A percentile compares a stretch with the other conserved stretches of the same genome.
These are phyloP conservation scores for Polytrichum commune DNA, from an alignment of 225 moss, liverwort and hornwort species.

Conservation along the genomic window DNA sequence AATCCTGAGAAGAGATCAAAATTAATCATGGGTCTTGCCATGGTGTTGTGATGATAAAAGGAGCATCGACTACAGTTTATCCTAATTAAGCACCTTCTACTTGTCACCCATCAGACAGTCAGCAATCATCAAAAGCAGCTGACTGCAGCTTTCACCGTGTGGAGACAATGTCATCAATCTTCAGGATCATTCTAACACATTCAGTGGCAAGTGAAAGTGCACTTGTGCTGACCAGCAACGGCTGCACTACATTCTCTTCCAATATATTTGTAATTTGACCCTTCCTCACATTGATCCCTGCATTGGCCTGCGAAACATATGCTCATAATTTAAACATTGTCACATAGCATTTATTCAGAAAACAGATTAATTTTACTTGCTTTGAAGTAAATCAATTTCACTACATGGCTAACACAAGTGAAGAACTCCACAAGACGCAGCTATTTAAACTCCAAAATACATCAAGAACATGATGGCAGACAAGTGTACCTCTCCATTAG, in stretches of 20 bases:
- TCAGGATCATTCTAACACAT: conserved; percentile 97
- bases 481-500: conserved; percentile 79
- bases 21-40: neutral
- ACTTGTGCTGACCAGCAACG: conserved; percentile 92
- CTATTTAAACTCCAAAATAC: neutral
- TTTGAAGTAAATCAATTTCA: too few species aligned
- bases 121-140: neutral
- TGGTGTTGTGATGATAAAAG: neutral
- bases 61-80: neutral
- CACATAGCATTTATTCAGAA: too few species aligned
- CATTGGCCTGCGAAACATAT: conserved; percentile 49
- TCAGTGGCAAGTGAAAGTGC: conserved; percentile 89
- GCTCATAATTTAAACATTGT: too few species aligned
- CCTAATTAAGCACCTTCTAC: neutral
- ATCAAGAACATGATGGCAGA: neutral
- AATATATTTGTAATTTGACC: conserved; percentile 97
- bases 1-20: neutral
- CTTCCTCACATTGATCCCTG: conserved; percentile 92
- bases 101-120: neutral
- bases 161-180: conserved; percentile 95
- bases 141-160: conserved; percentile 46
- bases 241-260: conserved; percentile 96
- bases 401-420: neutral
- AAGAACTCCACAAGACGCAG: neutral
- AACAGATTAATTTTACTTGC: too few species aligned